These are phyloP conservation scores for Leucocoprinus gongylophorus DNA, from an alignment of 1,284 basidiomycete species.

Conservation along the genomic window DNA sequence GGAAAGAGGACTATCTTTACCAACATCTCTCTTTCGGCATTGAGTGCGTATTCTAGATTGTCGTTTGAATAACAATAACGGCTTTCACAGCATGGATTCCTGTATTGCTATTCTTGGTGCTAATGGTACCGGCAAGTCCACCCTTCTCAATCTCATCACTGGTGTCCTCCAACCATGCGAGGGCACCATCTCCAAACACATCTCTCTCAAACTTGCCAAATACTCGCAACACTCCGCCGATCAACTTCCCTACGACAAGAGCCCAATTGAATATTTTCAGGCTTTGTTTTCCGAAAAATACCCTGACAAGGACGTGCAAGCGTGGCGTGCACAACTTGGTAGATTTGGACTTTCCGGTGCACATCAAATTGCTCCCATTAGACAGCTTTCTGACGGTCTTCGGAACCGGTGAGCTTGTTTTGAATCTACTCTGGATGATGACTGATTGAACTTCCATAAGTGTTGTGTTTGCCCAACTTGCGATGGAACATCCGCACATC, in stretches of 20 bases:
- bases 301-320: conserved; percentile 90
- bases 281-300: conserved; percentile 73
- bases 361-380: conserved; percentile 93
- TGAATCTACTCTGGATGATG: conserved; percentile 19
- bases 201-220: conserved; percentile 88
- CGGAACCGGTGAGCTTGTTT: conserved; percentile 65
- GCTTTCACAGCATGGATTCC: conserved; percentile 75
- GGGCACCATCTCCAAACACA: conserved; percentile 86
- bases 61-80: not conserved
- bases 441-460: conserved; percentile 29
- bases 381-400: conserved; percentile 91
- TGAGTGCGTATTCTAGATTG: conserved; percentile 46
- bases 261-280: conserved; percentile 95
- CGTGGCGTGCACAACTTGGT: conserved; percentile 92
- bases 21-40: conserved; percentile 89
- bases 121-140: conserved; percentile 98
- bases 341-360: conserved; percentile 93
- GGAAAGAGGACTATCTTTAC: conserved; percentile 86
- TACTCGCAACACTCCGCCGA: conserved; percentile 99
- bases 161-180: conserved; percentile 74
- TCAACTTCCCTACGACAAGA: conserved; percentile 92
- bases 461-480: conserved; percentile 87
- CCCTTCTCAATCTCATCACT: conserved; percentile 93
- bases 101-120: conserved; percentile 96
- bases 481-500: conserved; percentile 93